Percentiles rank a stretch among this genome's conserved stretches.
Evolutionary conservation across 257 asterid species (phyloP).

Genomic region (Lithospermum erythrorhizon): DNA sequence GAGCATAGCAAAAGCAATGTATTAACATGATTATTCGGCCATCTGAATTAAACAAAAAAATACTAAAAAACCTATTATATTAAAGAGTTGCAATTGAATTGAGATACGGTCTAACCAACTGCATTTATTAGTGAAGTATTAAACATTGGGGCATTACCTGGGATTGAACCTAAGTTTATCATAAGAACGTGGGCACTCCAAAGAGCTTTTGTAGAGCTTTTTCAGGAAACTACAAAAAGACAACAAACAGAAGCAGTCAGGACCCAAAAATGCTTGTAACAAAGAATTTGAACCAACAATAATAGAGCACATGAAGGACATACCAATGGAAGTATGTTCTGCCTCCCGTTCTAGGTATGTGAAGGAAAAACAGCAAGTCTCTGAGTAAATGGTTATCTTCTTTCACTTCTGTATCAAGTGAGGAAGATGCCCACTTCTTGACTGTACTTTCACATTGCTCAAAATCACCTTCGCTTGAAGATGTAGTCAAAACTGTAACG

Average conservation of each 20-base stretch:
- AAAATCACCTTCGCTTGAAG: slow-evolving; percentile 31
- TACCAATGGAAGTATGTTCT: slow-evolving; percentile 90
- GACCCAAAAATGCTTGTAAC: neutral
- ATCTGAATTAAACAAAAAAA: too few species aligned
- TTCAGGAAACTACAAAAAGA: slow-evolving; percentile 59
- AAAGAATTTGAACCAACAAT: neutral
- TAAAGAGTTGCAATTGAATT: too few species aligned
- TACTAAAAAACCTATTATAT: too few species aligned
- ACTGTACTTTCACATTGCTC: slow-evolving; percentile 51
- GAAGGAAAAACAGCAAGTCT: slow-evolving; percentile 92
- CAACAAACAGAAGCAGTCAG: slow-evolving; percentile 5
- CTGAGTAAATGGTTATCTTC: slow-evolving; percentile 57
- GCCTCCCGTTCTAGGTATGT: slow-evolving; percentile 96
- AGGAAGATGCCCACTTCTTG: slow-evolving; percentile 78
- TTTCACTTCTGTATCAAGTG: slow-evolving; percentile 41
- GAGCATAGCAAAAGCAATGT: too few species aligned
- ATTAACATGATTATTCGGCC: too few species aligned
- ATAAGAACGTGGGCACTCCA: slow-evolving; percentile 91
- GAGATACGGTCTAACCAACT: too few species aligned
- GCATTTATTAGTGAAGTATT: too few species aligned
- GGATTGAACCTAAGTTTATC: slow-evolving; percentile 85
- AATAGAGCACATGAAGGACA: neutral
- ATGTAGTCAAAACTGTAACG: slow-evolving; percentile 31
- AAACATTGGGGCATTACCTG: slow-evolving; percentile 35
- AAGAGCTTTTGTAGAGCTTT: slow-evolving; percentile 54